These are phyloP conservation scores for Sugiyamaella sp. DNA, from an alignment of 1,139 yeast species.

Conservation along the genomic window DNA sequence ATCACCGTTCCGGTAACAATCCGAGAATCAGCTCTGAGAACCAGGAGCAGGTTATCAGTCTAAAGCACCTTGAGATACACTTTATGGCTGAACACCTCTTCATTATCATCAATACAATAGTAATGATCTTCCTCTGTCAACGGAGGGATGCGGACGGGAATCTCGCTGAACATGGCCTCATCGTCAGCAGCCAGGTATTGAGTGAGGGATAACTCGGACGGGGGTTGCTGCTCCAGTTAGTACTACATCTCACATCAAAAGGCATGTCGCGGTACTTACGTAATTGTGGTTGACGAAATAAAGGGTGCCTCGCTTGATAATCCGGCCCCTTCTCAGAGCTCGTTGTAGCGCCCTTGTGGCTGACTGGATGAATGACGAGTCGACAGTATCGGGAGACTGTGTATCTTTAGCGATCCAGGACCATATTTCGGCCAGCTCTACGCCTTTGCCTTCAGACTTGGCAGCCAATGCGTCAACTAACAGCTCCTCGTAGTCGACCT, in stretches of 20 bases:
- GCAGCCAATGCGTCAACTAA: constrained; percentile 42
- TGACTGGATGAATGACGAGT: constrained; percentile 42
- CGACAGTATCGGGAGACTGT: constrained; percentile 37
- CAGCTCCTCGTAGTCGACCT: constrained; percentile 42
- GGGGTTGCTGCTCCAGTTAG: constrained; percentile 38
- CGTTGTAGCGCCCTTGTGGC: constrained; percentile 45
- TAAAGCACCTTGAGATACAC: constrained; percentile 27
- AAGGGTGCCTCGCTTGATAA: constrained; percentile 38
- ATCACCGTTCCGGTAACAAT: no score
- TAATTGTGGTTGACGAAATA: constrained; percentile 40
- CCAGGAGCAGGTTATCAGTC: not conserved
- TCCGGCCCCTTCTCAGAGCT: constrained; percentile 43
- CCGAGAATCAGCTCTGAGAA: no score
- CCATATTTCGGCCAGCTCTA: constrained; percentile 43
- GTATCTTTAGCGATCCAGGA: constrained; percentile 41
- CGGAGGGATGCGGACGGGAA: constrained; percentile 42
- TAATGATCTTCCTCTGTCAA: constrained; percentile 40
- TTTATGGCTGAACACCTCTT: constrained; percentile 40
- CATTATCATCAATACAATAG: constrained; percentile 42
- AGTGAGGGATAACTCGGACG: constrained; percentile 42
- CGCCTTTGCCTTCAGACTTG: constrained; percentile 42
- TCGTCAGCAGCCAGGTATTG: constrained; percentile 45
- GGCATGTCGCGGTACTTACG: constrained; percentile 15
- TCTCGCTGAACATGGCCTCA: constrained; percentile 43
- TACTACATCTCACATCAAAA: not conserved